Evolutionary conservation across 228 moss, liverwort and hornwort genomes (phyloP).

Genomic region (Sphagnum fallax): DNA sequence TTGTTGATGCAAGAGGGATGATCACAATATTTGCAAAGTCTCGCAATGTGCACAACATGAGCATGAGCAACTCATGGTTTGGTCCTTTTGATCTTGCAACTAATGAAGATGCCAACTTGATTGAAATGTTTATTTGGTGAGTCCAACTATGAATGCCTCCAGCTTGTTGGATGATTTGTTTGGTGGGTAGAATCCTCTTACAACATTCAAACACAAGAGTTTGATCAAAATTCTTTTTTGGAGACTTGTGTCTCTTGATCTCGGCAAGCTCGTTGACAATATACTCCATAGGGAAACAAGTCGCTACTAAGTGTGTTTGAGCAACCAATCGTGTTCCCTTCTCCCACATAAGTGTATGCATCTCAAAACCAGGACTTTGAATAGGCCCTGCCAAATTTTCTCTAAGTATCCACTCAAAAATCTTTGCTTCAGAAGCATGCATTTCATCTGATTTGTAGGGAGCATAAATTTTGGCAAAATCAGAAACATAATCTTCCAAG

Average conservation of each 20-base stretch:
- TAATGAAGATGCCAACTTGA: constrained; percentile 32
- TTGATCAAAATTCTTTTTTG: constrained; percentile 30
- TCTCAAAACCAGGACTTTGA: constrained; percentile 7
- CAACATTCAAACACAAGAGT: constrained; percentile 32
- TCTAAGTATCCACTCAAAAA: constrained; percentile 54
- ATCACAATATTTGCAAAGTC: constrained; percentile 34
- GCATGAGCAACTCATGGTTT: constrained; percentile 24
- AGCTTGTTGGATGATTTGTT: constrained; percentile 13
- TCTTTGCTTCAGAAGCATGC: constrained; percentile 26
- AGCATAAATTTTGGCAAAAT: constrained; percentile 39
- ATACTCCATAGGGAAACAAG: constrained; percentile 20
- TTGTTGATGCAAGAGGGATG: constrained; percentile 18
- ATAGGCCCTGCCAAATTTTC: constrained; percentile 23
- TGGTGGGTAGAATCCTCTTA: constrained; percentile 24
- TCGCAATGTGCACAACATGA: constrained; percentile 35
- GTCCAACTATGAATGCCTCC: constrained; percentile 25
- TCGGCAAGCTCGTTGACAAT: constrained; percentile 23
- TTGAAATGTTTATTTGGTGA: constrained; percentile 28
- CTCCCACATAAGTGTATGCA: constrained; percentile 51
- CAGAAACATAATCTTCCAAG: constrained; percentile 35
- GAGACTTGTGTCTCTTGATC: constrained; percentile 10
- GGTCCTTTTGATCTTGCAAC: constrained; percentile 6
- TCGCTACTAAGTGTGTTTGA: constrained; percentile 36
- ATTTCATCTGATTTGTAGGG: constrained; percentile 25
- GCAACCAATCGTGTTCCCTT: constrained; percentile 35